Conservation (phyloP, 371 early-diverging fungal genomes). For the Rhizomucor miehei region DNA sequence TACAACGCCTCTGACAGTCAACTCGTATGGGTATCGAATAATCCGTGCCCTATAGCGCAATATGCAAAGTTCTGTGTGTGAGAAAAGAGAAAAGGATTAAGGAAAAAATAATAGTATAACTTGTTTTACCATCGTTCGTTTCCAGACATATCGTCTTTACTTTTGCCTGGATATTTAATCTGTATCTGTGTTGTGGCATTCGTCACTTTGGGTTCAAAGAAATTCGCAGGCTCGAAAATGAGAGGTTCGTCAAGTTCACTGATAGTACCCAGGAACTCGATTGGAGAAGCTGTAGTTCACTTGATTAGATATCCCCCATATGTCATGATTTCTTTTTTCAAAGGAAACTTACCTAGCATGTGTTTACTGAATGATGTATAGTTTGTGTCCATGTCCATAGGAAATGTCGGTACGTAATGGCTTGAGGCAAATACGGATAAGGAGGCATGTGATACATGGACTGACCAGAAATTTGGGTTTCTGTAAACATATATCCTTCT, state of each 20-base stretch:
- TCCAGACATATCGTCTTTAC: conserved; percentile 39
- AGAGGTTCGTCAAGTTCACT: conserved; percentile 49
- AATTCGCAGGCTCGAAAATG: conserved; percentile 34
- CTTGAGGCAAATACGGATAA: conserved; percentile 56
- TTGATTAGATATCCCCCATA: background rate
- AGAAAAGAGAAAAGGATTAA: too few relatives aligned
- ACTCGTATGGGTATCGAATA: conserved; percentile 58
- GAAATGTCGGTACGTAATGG: conserved; percentile 25
- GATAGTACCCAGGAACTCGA: conserved; percentile 52
- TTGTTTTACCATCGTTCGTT: conserved; percentile 44
- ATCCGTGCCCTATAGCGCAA: conserved; percentile 41
- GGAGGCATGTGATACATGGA: conserved; percentile 32
- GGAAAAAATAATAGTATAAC: conserved; percentile 1
- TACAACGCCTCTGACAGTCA: conserved; percentile 63
- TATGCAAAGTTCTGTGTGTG: background rate
- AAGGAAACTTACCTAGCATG: conserved; percentile 1
- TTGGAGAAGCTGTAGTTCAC: conserved; percentile 17
- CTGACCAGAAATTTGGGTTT: conserved; percentile 22
- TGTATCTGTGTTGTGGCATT: conserved; percentile 57
- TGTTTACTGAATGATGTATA: conserved; percentile 4
- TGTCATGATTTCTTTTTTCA: background rate
- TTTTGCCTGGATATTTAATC: conserved; percentile 56
- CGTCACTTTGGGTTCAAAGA: conserved; percentile 25
- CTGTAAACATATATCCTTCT: conserved; percentile 6
- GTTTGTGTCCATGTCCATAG: conserved; percentile 10